Evolutionary conservation across 139 green algal genomes (phyloP), one percentile per base, ranked within the genome.

Genomic region (Chlorella vulgaris): DNA sequence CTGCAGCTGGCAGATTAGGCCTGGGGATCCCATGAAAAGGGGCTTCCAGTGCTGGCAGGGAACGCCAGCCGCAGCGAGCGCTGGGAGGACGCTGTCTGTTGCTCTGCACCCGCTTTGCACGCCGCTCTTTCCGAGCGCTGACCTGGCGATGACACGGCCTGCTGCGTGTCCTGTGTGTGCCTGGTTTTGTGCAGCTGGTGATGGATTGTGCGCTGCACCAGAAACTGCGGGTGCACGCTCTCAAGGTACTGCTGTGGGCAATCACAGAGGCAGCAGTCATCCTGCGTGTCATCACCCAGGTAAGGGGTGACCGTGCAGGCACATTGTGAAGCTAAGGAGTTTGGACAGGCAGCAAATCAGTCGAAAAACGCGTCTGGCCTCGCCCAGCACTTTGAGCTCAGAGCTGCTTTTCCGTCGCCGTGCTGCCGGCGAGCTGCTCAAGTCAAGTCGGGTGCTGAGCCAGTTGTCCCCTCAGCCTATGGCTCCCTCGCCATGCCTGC

Each of bases 161-260:
- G 47, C 47, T 58, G 47, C 13, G 38, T 26, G 3, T 28, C 68
- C 39, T n/a, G 21, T 40, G 0, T 40, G 40, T 40, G 28, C 68
- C 67, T 38, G 31, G 62, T 42, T n/a, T n/a, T n/a, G n/a, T 22
- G 47, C 73, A 79, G 73, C 53, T 79, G 26, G 53, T 79, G 18
- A 79, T 79, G 73, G 73, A 79, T 36, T 2, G 50, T 0, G n/a
- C 51, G 4, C 26, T 15, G 0, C 22, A 24, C 35, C 73, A 79
- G 73, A 79, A 79, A 28, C 73, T 79, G 73, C 35, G 53, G 5
- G 21, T 68, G 8, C 73, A 79, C 73, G 53, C 35, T 33, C 73
- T 53, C 73, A 67, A 79, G 51, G 24, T 79, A 2, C 35, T 79
- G 51, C 53, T 69, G 29, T 79, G 58, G 51, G 6, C 33, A 24